These are phyloP conservation scores for Dionaea muscipula DNA, from an alignment of 179 eudicot species.

Conservation along the genomic window DNA sequence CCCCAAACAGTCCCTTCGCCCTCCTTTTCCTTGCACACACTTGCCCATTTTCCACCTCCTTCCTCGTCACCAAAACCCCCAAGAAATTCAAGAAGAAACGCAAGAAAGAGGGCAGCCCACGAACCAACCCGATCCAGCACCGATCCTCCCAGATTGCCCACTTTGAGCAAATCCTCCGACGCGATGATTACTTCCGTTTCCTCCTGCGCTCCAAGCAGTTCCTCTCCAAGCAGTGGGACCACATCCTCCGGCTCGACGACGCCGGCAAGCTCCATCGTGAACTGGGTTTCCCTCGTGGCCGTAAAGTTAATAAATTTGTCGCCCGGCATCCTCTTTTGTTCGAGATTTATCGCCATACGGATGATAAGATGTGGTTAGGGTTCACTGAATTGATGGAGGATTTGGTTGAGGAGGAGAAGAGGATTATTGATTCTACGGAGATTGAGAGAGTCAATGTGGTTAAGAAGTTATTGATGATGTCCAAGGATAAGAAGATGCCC, in stretches of 20 bases:
- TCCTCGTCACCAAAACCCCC: slow-evolving; percentile 75
- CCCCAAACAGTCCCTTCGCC: slow-evolving; percentile 13
- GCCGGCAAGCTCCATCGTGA: slow-evolving; percentile 80
- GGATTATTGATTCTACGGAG: slow-evolving; percentile 35
- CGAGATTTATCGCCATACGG: slow-evolving; percentile 55
- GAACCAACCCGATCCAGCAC: slow-evolving; percentile 53
- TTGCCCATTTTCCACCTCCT: slow-evolving; percentile 62
- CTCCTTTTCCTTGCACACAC: slow-evolving; percentile 9
- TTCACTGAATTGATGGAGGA: slow-evolving; percentile 65
- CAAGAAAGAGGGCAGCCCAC: slow-evolving; percentile 45
- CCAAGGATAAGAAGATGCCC: slow-evolving; percentile 47
- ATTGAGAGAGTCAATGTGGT: slow-evolving; percentile 44
- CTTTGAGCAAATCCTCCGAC: slow-evolving; percentile 44
- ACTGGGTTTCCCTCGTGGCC: slow-evolving; percentile 83
- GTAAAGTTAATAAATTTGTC: slow-evolving; percentile 45
- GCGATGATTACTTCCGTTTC: slow-evolving; percentile 54
- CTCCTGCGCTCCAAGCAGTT: slow-evolving; percentile 53
- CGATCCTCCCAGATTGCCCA: slow-evolving; percentile 32
- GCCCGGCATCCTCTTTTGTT: slow-evolving; percentile 58
- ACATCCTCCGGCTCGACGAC: slow-evolving; percentile 61
- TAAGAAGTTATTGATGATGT: slow-evolving; percentile 77
- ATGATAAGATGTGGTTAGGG: slow-evolving; percentile 74
- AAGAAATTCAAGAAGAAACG: slow-evolving; percentile 43
- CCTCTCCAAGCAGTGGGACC: slow-evolving; percentile 64
- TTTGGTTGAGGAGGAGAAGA: slow-evolving; percentile 41